Conservation (phyloP, 768 basidiomycete genomes). For the Hydnomerulius pinastri region DNA sequence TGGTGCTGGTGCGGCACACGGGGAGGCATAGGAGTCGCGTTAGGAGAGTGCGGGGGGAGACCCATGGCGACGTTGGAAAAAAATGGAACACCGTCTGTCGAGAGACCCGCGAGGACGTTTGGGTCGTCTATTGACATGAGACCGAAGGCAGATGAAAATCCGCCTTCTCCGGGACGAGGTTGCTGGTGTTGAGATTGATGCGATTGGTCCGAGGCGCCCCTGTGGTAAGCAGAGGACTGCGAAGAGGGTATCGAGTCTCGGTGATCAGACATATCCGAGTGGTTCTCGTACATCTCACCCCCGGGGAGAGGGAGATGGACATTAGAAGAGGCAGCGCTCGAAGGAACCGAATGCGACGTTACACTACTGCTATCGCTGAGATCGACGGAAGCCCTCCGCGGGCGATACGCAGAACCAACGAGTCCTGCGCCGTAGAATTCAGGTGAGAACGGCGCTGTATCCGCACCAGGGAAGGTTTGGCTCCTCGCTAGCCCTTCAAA, state of each 20-base stretch:
- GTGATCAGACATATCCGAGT: slow-evolving; percentile 23
- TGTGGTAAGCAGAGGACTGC: slow-evolving; percentile 9
- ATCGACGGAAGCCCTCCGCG: slow-evolving; percentile 37
- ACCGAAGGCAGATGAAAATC: slow-evolving; percentile 67
- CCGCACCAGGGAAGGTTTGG: slow-evolving; percentile 22
- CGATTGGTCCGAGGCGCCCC: not conserved
- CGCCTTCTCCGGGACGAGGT: slow-evolving; percentile 34
- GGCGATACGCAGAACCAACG: slow-evolving; percentile 30
- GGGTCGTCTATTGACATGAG: slow-evolving; percentile 78
- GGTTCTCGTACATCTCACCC: slow-evolving; percentile 29
- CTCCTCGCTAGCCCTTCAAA: slow-evolving; percentile 21
- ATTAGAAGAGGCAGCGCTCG: slow-evolving; percentile 54
- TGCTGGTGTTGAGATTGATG: slow-evolving; percentile 12
- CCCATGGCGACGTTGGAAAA: slow-evolving; percentile 43
- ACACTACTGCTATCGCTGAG: slow-evolving; percentile 47
- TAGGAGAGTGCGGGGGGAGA: slow-evolving; percentile 39
- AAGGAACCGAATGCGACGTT: slow-evolving; percentile 46
- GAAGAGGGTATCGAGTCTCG: slow-evolving; percentile 18
- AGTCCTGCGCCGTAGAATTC: slow-evolving; percentile 18
- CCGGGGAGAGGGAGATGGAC: slow-evolving; percentile 48
- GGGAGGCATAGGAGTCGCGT: slow-evolving; percentile 49
- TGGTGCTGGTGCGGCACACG: slow-evolving; percentile 24
- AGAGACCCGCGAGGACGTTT: slow-evolving; percentile 61
- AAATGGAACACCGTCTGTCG: slow-evolving; percentile 62
- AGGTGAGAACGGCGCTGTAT: slow-evolving; percentile 21